These are phyloP conservation scores for Colletotrichum sp. DNA, from an alignment of 2,329 filamentous ascomycete species.

Conservation along the genomic window DNA sequence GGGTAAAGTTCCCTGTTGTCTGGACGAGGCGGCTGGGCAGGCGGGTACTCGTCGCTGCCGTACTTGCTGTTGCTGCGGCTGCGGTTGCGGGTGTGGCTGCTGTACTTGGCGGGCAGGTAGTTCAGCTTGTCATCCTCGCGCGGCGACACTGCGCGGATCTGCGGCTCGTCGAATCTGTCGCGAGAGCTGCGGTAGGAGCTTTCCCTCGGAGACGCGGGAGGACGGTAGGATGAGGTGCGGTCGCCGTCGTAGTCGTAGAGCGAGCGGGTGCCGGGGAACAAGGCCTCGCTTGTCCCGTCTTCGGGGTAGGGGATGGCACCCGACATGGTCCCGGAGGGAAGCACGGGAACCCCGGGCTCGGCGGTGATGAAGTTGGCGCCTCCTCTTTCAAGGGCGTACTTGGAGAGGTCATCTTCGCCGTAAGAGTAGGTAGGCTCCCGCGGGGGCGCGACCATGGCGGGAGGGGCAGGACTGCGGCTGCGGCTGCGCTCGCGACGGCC, in stretches of 20 bases:
- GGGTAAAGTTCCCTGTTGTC: constrained; percentile 40
- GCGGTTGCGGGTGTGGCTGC: constrained; percentile 27
- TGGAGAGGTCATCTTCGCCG: constrained; percentile 43
- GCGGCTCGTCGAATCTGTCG: constrained; percentile 32
- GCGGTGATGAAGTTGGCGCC: constrained; percentile 19
- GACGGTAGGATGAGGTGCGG: constrained; percentile 32
- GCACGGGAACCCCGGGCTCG: constrained; percentile 10
- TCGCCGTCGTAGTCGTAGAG: constrained; percentile 46
- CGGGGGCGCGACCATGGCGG: constrained; percentile 40
- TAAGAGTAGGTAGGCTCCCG: constrained; percentile 48
- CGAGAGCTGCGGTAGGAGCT: constrained; percentile 42
- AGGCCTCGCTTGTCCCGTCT: constrained; percentile 34
- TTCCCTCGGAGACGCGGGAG: constrained; percentile 37
- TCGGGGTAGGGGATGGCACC: constrained; percentile 44
- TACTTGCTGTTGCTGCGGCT: constrained; percentile 28
- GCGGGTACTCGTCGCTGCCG: constrained; percentile 25
- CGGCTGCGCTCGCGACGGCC: constrained; percentile 43
- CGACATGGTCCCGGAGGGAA: not conserved
- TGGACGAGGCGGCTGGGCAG: constrained; percentile 24
- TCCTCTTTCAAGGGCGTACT: constrained; percentile 27
- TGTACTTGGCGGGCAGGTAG: constrained; percentile 55
- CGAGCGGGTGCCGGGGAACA: constrained; percentile 40
- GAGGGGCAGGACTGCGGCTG: constrained; percentile 34
- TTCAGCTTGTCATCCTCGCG: constrained; percentile 43
- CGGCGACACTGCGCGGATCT: constrained; percentile 23